Percentiles rank a stretch among this genome's conserved stretches.
Evolutionary conservation across 257 asterid species (phyloP).

Genomic region (Ophiorrhiza pumila): DNA sequence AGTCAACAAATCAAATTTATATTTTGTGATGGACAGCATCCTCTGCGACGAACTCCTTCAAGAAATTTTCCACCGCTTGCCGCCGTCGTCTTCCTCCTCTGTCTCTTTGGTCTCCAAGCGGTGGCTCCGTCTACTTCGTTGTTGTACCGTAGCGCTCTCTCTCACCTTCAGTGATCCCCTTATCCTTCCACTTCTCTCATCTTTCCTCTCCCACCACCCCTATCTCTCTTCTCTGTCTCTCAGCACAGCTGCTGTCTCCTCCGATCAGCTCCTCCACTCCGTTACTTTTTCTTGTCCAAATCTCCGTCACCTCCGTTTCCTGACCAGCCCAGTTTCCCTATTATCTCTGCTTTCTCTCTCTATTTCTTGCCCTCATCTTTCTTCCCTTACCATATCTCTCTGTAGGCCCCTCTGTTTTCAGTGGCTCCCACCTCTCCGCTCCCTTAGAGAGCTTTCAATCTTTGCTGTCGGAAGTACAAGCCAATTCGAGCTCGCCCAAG

Average conservation of each 20-base stretch:
- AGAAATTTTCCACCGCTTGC: slow-evolving; percentile 79
- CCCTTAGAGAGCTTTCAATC: slow-evolving; percentile 49
- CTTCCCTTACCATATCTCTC: slow-evolving; percentile 45
- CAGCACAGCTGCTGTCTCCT: slow-evolving; percentile 16
- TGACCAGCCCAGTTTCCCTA: slow-evolving; percentile 36
- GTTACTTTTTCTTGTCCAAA: slow-evolving; percentile 53
- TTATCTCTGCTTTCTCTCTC: slow-evolving; percentile 43
- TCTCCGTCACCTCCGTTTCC: slow-evolving; percentile 45
- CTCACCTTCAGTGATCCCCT: slow-evolving; percentile 31
- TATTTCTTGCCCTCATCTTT: slow-evolving; percentile 42
- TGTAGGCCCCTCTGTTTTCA: slow-evolving; percentile 45
- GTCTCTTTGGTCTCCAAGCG: slow-evolving; percentile 59
- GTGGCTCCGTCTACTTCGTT: slow-evolving; percentile 68
- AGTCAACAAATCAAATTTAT: background rate
- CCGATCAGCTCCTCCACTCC: slow-evolving; percentile 35
- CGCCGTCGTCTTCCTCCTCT: slow-evolving; percentile 49
- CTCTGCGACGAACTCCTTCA: slow-evolving; percentile 77
- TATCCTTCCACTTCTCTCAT: slow-evolving; percentile 29
- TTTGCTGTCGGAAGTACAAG: slow-evolving; percentile 24
- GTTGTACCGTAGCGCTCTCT: slow-evolving; percentile 58
- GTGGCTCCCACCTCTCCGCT: slow-evolving; percentile 45
- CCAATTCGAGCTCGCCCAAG: slow-evolving; percentile 9
- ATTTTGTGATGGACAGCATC: slow-evolving; percentile 45
- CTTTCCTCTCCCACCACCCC: slow-evolving; percentile 49
- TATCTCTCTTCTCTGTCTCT: slow-evolving; percentile 51